Percentiles rank a stretch among this genome's conserved stretches.
Evolutionary conservation across 2,329 filamentous ascomycete species (phyloP).

Genomic region (Diaporthe longicolla): DNA sequence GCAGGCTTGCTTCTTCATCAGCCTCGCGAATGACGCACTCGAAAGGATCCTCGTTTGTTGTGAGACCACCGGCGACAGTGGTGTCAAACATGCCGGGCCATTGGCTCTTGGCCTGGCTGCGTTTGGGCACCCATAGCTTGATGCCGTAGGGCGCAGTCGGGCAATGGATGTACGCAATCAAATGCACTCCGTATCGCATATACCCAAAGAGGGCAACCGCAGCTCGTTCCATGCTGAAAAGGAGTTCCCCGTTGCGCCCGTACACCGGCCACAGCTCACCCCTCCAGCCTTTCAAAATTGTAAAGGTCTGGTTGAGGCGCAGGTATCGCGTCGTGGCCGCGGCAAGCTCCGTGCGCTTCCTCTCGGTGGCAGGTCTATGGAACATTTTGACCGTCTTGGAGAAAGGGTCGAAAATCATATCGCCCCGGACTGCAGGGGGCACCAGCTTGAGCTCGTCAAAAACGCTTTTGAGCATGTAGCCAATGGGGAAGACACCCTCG

Average conservation of each 20-base stretch:
- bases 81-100: slow-evolving; percentile 96
- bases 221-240: slow-evolving; percentile 84
- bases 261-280: slow-evolving; percentile 87
- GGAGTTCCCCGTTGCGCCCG: slow-evolving; percentile 70
- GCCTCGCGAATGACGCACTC: slow-evolving; percentile 89
- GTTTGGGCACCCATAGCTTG: slow-evolving; percentile 86
- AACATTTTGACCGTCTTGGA: slow-evolving; percentile 76
- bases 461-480: slow-evolving; percentile 69
- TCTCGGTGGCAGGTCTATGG: slow-evolving; percentile 66
- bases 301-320: slow-evolving; percentile 79
- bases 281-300: slow-evolving; percentile 83
- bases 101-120: slow-evolving; percentile 84
- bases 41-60: slow-evolving; percentile 83
- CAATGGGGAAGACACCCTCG: slow-evolving; percentile 75
- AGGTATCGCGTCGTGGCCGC: slow-evolving; percentile 75
- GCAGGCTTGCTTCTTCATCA: slow-evolving; percentile 88
- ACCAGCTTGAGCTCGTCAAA: slow-evolving; percentile 63
- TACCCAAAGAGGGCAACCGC: slow-evolving; percentile 82
- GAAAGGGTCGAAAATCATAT: slow-evolving; percentile 72
- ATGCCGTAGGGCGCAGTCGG: slow-evolving; percentile 67
- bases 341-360: slow-evolving; percentile 71
- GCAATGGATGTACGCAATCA: slow-evolving; percentile 78
- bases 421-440: slow-evolving; percentile 65
- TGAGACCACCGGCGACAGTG: slow-evolving; percentile 87
- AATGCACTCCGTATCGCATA: slow-evolving; percentile 84